Conservation (phyloP, 306 rosid species). For the Gastrolobium villosum region DNA sequence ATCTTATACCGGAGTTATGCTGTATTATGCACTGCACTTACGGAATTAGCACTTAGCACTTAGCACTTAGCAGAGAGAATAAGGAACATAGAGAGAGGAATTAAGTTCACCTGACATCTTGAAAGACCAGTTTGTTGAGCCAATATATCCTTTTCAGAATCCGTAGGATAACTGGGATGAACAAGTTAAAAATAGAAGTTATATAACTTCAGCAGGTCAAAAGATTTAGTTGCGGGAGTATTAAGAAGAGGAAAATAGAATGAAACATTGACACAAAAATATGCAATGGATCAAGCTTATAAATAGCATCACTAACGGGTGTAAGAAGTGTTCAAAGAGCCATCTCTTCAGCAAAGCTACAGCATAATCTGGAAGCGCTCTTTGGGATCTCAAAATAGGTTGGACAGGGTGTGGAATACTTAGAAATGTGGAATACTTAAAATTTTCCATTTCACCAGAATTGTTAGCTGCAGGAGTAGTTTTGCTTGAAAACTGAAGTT, state of each 20-base stretch:
- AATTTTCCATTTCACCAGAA: background rate
- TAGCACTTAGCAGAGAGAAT: background rate
- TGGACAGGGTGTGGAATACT: background rate
- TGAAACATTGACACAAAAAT: background rate
- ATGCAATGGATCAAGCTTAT: background rate
- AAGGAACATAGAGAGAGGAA: background rate
- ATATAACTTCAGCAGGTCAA: no score
- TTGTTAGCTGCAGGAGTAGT: background rate
- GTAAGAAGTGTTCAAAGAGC: conserved; percentile 32
- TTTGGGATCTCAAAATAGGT: conserved; percentile 15
- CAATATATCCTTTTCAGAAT: conserved; percentile 28
- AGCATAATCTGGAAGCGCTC: conserved; percentile 28
- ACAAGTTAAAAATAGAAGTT: background rate
- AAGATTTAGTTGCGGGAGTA: background rate
- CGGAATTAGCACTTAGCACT: no score
- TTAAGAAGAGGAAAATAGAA: background rate
- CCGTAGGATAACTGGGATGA: conserved; percentile 10
- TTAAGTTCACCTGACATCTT: conserved; percentile 18
- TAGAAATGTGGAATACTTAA: background rate
- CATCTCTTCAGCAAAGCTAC: conserved; percentile 14
- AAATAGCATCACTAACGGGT: conserved; percentile 9
- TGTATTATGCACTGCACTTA: no score
- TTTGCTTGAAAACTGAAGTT: conserved; percentile 19
- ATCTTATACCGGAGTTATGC: no score
- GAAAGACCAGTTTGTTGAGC: conserved; percentile 23